Conservation (phyloP, 306 rosid species). For the Cucurbita pepo region DNA sequence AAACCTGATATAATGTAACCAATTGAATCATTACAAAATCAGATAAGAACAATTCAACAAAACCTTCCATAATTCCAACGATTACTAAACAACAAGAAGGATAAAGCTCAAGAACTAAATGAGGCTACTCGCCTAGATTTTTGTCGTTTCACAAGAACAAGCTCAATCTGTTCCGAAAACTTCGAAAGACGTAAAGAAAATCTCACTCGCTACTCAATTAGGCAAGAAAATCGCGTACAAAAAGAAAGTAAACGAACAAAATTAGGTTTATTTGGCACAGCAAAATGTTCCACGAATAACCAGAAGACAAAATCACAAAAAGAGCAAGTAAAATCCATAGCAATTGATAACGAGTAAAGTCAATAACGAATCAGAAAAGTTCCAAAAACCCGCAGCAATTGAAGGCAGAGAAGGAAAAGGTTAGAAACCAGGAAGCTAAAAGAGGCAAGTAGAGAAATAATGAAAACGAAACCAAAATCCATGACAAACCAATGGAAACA, state of each 20-base stretch:
- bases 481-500: background rate
- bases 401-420: background rate
- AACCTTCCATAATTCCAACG: background rate
- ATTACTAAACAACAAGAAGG: background rate
- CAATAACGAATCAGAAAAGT: background rate
- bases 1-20: conserved; percentile 44
- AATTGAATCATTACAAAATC: conserved; percentile 5
- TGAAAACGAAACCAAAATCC: background rate
- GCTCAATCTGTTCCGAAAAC: background rate
- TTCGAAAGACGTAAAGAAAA: background rate
- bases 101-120: background rate
- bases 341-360: background rate
- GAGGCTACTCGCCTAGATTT: background rate
- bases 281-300: background rate
- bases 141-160: background rate
- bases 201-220: background rate
- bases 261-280: background rate
- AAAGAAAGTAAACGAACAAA: background rate
- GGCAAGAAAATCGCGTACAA: background rate
- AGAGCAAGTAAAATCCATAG: background rate
- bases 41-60: background rate
- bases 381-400: background rate
- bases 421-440: background rate
- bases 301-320: background rate
- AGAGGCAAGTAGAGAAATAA: background rate